These are phyloP conservation scores for Thelonectria rubi DNA, from an alignment of 2,329 filamentous ascomycete genomes.

Conservation along the genomic window DNA sequence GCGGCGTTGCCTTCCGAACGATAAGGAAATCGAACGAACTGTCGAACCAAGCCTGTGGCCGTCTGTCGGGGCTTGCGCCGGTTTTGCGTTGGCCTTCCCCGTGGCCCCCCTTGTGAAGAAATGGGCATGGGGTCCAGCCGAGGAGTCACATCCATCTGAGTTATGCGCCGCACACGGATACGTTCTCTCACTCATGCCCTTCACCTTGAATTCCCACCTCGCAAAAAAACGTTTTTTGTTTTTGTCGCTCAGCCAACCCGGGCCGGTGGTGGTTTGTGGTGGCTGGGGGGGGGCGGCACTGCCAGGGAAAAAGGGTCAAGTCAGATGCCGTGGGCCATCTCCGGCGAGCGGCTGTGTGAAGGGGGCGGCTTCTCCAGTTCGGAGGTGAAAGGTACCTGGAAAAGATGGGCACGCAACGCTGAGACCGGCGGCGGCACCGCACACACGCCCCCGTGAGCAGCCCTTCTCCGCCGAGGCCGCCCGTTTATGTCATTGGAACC, in stretches of 20 bases:
- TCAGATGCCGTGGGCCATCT: constrained; percentile 37
- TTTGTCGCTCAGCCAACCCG: constrained; percentile 37
- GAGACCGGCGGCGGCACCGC: constrained; percentile 1
- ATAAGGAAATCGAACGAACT: constrained; percentile 23
- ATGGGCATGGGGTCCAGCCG: no score
- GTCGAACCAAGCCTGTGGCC: constrained; percentile 14
- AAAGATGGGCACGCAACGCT: not conserved
- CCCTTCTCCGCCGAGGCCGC: constrained; percentile 37
- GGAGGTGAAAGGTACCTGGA: constrained; percentile 13
- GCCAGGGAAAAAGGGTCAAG: constrained; percentile 26
- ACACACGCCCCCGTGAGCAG: constrained; percentile 28
- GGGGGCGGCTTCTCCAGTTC: not conserved
- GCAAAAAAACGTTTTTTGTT: not conserved
- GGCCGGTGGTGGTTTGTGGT: constrained; percentile 35
- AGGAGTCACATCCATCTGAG: constrained; percentile 1
- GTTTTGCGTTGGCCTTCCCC: not conserved
- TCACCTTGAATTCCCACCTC: not conserved
- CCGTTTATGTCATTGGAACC: constrained; percentile 34
- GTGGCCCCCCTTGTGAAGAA: not conserved
- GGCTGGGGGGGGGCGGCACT: constrained; percentile 17
- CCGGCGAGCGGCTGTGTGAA: constrained; percentile 36
- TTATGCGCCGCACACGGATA: constrained; percentile 3
- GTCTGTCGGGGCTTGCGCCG: constrained; percentile 11
- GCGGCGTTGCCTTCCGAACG: constrained; percentile 23
- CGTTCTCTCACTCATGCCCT: not conserved